phyloP scores from a whole-genome alignment of 371 early-diverging fungal genomes.

The Mortierella sp. region DNA sequence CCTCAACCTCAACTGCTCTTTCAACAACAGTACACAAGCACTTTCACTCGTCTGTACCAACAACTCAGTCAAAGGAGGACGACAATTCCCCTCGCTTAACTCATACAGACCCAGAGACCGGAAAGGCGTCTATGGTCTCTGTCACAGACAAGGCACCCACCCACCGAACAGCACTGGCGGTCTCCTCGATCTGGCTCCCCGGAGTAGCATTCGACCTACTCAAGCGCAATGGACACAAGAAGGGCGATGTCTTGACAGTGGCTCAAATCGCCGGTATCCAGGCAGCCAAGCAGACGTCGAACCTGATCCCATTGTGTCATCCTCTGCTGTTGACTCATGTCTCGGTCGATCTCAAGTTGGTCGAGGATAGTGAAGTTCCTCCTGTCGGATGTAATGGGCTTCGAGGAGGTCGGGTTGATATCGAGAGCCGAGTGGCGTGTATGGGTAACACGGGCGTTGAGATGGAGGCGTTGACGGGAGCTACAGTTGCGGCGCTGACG shows the following conservation, averaged over 20 bases:
- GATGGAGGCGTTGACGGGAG: constrained; percentile 93
- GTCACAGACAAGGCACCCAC: constrained; percentile 79
- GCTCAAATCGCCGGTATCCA: constrained; percentile 94
- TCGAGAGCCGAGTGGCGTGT: constrained; percentile 78
- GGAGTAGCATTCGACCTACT: constrained; percentile 73
- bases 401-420: constrained; percentile 58
- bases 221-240: constrained; percentile 72
- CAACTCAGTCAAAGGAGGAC: background rate
- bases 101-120: constrained; percentile 82
- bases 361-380: constrained; percentile 57
- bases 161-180: constrained; percentile 80
- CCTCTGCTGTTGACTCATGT: constrained; percentile 83
- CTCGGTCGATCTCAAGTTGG: constrained; percentile 72
- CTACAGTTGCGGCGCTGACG: constrained; percentile 72
- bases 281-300: constrained; percentile 89
- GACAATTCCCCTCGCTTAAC: constrained; percentile 64
- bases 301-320: constrained; percentile 93
- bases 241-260: constrained; percentile 91
- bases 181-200: constrained; percentile 77
- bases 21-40: background rate
- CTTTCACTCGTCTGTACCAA: background rate
- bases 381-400: background rate
- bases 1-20: background rate
- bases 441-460: constrained; percentile 94
- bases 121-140: constrained; percentile 89